phyloP scores from a whole-genome alignment of 108 stramenopile species.

The Pseudonitzschia delicatissima region DNA sequence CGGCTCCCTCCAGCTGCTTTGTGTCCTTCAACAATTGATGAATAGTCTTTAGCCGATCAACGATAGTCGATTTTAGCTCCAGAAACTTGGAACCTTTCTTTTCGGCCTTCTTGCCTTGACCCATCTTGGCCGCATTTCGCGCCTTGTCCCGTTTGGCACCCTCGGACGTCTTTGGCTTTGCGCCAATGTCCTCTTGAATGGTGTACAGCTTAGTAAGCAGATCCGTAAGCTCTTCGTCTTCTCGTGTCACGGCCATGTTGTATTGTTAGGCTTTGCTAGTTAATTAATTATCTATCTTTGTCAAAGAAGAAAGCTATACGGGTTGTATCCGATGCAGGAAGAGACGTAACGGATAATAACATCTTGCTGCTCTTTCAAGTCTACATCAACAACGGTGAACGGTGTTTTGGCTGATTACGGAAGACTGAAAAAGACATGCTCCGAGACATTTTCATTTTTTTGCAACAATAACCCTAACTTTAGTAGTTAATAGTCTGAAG shows the following conservation, averaged over 20 bases:
- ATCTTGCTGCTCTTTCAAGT: too few relatives aligned
- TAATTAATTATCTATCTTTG: too few relatives aligned
- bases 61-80: slow-evolving; percentile 71
- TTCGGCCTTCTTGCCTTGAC: slow-evolving; percentile 56
- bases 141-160: slow-evolving; percentile 74
- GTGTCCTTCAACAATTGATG: slow-evolving; percentile 54
- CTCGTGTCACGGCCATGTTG: slow-evolving; percentile 32
- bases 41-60: slow-evolving; percentile 61
- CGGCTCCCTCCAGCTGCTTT: slow-evolving; percentile 47
- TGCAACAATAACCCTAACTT: neutral
- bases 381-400: too few relatives aligned
- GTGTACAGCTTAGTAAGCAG: slow-evolving; percentile 82
- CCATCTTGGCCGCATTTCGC: slow-evolving; percentile 67
- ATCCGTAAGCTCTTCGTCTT: slow-evolving; percentile 75
- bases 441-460: too few relatives aligned
- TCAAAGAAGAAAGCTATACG: neutral
- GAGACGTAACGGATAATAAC: too few relatives aligned
- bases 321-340: too few relatives aligned
- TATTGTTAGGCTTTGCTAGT: neutral
- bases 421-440: too few relatives aligned
- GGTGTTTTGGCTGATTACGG: too few relatives aligned
- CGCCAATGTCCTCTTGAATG: slow-evolving; percentile 85
- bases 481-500: neutral
- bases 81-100: slow-evolving; percentile 79
- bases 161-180: slow-evolving; percentile 70